Conservation (phyloP, 164 flowering plant genomes). For the Chimonanthus salicifolius region DNA sequence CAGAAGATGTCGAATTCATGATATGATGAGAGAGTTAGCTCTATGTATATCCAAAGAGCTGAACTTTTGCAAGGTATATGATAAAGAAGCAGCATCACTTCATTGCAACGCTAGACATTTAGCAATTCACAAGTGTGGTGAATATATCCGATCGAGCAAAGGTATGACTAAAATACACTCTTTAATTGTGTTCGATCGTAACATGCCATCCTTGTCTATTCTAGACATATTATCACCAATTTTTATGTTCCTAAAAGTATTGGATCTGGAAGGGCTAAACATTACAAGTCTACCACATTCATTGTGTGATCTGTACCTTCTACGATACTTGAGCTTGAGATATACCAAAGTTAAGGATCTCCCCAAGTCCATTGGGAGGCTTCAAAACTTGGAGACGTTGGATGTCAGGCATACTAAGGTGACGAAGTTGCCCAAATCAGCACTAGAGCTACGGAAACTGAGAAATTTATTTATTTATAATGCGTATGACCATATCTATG, state of each 20-base stretch:
- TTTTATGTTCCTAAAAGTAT: background rate
- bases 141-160: too few relatives aligned
- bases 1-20: too few relatives aligned
- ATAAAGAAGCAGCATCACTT: too few relatives aligned
- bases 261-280: background rate
- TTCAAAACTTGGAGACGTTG: background rate
- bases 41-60: conserved; percentile 3
- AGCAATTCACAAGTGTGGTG: too few relatives aligned
- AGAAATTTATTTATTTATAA: conserved; percentile 2
- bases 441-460: background rate
- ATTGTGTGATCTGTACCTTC: background rate
- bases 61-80: conserved; percentile 1
- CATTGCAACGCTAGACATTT: too few relatives aligned
- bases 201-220: background rate
- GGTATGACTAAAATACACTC: background rate
- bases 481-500: background rate
- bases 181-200: background rate
- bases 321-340: background rate
- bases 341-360: background rate
- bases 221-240: background rate
- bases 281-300: background rate
- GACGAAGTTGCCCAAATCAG: background rate
- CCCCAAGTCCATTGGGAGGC: background rate
- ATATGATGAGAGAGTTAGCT: too few relatives aligned
- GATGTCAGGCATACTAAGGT: background rate